Base-by-base conservation (phyloP, 495 filamentous ascomycete genomes). In the Lindgomyces ingoldianus region DNA sequence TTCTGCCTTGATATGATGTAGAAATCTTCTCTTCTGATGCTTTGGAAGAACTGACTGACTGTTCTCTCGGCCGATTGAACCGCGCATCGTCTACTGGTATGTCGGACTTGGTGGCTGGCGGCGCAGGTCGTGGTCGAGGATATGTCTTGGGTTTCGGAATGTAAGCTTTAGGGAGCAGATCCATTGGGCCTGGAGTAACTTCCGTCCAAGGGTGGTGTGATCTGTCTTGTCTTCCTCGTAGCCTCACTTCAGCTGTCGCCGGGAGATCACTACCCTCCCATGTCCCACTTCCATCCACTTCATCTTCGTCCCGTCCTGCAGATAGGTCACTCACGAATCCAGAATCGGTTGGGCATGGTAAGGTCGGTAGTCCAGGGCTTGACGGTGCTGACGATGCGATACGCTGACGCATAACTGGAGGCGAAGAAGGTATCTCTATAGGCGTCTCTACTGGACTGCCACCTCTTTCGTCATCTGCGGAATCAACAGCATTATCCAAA, bases 341-440 rank as follows among this genome's bases (percentile, higher is more conserved):
- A 19, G 70, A 70, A 44, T 72, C 70, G 16, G 27, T 44, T 4
- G 67, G 66, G 10, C 48, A 57, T 21, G 64, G 60, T 12, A 68
- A 48, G 8, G 67, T 47, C 0, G 70, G 70, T 10, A 70, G 54
- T 27, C 63, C 64, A 36, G 67, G 67, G 25, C 67, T 70, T 21
- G 70, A 70, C 22, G 70, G 70, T 4, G 53, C 68, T 19, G 62
- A 53, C 3, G 67, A 65, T 3, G 36, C 53, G 21, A 61, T 45
- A 8, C 53, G 50, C 26, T 54, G 59, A 3, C 58, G 45, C 59
- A 72, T 60, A 25, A 70, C 30, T 25, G 70, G 70, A 12, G 70
- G 70, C 22, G 70, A 72, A 2, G 70, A 72, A 14, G 70, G 68
- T 19, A 72, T 60, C 9, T 72, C 68, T 49, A 65, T 57, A 3